A percentile compares a stretch with the other conserved stretches of the same genome.
phyloP scores from a whole-genome alignment of 192 early-diverging fungal genomes.

The Coemansia sp. region DNA sequence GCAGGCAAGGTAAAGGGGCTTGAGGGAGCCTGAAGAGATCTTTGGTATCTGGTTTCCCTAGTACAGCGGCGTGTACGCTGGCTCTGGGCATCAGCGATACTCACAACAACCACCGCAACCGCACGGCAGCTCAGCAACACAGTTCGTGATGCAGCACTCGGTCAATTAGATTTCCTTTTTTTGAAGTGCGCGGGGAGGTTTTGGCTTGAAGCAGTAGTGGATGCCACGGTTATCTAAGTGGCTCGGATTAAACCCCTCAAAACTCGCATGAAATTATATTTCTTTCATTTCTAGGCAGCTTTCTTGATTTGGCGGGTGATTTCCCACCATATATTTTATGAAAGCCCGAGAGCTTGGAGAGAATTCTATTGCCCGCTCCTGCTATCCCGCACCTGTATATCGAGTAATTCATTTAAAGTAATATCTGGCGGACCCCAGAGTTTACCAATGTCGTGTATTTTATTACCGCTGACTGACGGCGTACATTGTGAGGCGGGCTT shows the following conservation, averaged over 20 bases:
- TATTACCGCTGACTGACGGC: background rate
- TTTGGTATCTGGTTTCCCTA: slow-evolving; percentile 10
- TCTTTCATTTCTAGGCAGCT: background rate
- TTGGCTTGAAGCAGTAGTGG: slow-evolving; percentile 52
- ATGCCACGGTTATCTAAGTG: slow-evolving; percentile 40
- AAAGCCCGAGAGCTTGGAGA: background rate
- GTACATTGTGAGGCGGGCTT: background rate
- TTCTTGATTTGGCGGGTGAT: background rate
- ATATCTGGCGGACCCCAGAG: background rate
- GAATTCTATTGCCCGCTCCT: background rate
- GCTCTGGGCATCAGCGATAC: slow-evolving; percentile 34
- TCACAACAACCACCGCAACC: slow-evolving; percentile 5
- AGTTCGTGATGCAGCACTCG: slow-evolving; percentile 54
- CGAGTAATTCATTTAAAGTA: background rate
- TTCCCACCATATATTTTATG: background rate
- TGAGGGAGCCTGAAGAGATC: slow-evolving; percentile 15
- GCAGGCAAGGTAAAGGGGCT: slow-evolving; percentile 28
- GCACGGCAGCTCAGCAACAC: slow-evolving; percentile 48
- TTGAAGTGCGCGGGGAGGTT: slow-evolving; percentile 25
- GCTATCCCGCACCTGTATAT: background rate
- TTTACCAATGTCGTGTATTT: background rate
- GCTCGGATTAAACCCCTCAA: background rate
- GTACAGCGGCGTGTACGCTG: slow-evolving; percentile 45
- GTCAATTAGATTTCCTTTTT: slow-evolving; percentile 47
- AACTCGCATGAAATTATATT: background rate